phyloP scores from a whole-genome alignment of 805 yeast species.

The Nakazawaea wyomingensis region DNA sequence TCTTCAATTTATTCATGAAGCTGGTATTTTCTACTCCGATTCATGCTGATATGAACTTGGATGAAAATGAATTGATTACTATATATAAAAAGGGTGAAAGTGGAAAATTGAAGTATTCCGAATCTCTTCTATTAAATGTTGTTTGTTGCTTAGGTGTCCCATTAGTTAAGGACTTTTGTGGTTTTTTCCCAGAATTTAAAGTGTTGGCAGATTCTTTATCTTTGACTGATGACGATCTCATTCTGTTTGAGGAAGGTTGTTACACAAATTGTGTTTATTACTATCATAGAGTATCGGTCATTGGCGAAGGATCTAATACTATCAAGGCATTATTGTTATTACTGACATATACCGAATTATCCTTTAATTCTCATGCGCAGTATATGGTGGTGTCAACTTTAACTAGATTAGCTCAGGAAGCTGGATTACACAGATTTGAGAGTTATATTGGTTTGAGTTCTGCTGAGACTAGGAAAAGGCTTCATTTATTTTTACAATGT shows the following conservation, averaged over 20 bases:
- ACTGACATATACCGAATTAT: slow-evolving; percentile 32
- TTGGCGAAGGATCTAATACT: slow-evolving; percentile 47
- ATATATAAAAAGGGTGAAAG: slow-evolving; percentile 14
- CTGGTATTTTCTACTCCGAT: slow-evolving; percentile 13
- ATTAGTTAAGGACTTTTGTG: not conserved
- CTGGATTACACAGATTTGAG: slow-evolving; percentile 53
- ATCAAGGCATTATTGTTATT: slow-evolving; percentile 49
- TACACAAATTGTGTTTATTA: slow-evolving; percentile 42
- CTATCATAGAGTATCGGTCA: slow-evolving; percentile 43
- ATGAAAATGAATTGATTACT: slow-evolving; percentile 15
- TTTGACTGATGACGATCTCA: not conserved
- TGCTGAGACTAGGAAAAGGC: slow-evolving; percentile 32
- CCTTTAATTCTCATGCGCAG: slow-evolving; percentile 35
- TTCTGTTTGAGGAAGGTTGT: slow-evolving; percentile 22
- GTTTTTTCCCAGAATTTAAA: slow-evolving; percentile 1
- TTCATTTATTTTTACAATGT: slow-evolving; percentile 45
- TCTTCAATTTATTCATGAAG: slow-evolving; percentile 16
- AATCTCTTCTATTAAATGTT: slow-evolving; percentile 27
- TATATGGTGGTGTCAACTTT: slow-evolving; percentile 39
- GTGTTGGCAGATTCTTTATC: slow-evolving; percentile 13
- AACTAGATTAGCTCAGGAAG: slow-evolving; percentile 47
- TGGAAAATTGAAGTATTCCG: slow-evolving; percentile 23
- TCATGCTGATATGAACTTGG: slow-evolving; percentile 13
- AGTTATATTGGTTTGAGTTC: slow-evolving; percentile 30
- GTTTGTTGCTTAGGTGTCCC: slow-evolving; percentile 15